A percentile compares a stretch with the other conserved stretches of the same genome.
phyloP scores from a whole-genome alignment of 2,329 filamentous ascomycete species.

The Harringtonia lauricola region DNA sequence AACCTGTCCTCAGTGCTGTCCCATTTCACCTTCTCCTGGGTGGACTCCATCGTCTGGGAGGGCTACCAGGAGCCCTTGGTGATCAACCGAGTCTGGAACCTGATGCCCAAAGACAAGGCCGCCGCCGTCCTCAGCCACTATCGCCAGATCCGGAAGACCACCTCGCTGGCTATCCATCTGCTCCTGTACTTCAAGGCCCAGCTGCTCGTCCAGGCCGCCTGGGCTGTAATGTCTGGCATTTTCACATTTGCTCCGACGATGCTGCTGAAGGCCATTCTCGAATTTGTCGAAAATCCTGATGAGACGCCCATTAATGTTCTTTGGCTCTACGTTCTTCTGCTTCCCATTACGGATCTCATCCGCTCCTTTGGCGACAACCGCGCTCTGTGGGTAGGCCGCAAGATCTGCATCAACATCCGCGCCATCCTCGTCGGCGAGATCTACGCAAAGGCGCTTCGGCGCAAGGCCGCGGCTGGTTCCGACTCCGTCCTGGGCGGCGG shows the following conservation, averaged over 20 bases:
- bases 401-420: conserved; percentile 83
- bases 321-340: conserved; percentile 88
- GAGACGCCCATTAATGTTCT: conserved; percentile 72
- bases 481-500: conserved; percentile 61
- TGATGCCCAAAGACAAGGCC: conserved; percentile 81
- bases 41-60: conserved; percentile 78
- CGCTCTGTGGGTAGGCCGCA: conserved; percentile 85
- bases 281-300: conserved; percentile 81
- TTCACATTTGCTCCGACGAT: conserved; percentile 89
- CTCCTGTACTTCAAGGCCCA: conserved; percentile 72
- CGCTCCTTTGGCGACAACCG: conserved; percentile 77
- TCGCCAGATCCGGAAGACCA: conserved; percentile 73
- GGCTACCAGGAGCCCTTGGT: conserved; percentile 81
- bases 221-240: conserved; percentile 68
- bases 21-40: conserved; percentile 78
- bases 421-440: conserved; percentile 96
- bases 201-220: conserved; percentile 65
- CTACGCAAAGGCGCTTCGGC: conserved; percentile 86
- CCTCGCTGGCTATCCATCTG: conserved; percentile 67
- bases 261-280: conserved; percentile 78
- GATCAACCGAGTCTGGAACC: conserved; percentile 82
- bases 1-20: conserved; percentile 83
- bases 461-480: conserved; percentile 70
- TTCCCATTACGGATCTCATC: conserved; percentile 72
- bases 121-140: conserved; percentile 70